phyloP scores from a whole-genome alignment of 2,329 filamentous ascomycete genomes.

The Claviceps sorghi region DNA sequence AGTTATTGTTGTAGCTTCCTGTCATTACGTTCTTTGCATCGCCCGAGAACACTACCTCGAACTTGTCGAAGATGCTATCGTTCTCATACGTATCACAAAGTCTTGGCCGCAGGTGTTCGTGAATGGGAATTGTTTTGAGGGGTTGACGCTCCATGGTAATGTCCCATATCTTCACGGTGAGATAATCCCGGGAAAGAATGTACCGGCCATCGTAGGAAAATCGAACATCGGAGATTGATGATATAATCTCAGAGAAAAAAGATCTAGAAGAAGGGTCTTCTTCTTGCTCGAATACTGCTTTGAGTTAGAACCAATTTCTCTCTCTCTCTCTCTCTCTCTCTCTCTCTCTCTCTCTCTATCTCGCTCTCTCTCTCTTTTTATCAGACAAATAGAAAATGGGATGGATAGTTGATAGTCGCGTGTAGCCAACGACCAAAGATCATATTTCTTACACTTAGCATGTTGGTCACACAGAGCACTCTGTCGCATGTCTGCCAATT shows the following conservation, averaged over 20 bases:
- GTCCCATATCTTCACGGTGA: slow-evolving; percentile 99
- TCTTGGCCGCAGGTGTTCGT: slow-evolving; percentile 86
- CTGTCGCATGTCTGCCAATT: slow-evolving; percentile 95
- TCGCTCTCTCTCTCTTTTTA: background rate
- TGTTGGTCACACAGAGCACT: slow-evolving; percentile 93
- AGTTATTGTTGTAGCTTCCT: slow-evolving; percentile 99
- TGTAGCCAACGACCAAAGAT: background rate
- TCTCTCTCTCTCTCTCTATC: background rate
- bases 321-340: background rate
- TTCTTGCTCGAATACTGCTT: slow-evolving; percentile 90
- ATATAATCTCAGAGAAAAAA: slow-evolving; percentile 99
- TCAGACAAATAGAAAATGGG: background rate
- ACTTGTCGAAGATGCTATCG: slow-evolving; percentile 99
- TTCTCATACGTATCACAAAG: slow-evolving; percentile 98
- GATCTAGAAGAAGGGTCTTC: slow-evolving; percentile 93
- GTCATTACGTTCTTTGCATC: slow-evolving; percentile 99
- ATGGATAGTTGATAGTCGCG: background rate
- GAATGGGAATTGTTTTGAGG: slow-evolving; percentile 96
- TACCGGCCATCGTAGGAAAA: slow-evolving; percentile 95
- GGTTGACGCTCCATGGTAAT: slow-evolving; percentile 98
- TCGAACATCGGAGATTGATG: slow-evolving; percentile 94
- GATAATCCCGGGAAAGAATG: slow-evolving; percentile 92
- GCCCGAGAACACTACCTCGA: slow-evolving; percentile 96
- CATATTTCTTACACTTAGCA: slow-evolving; percentile 56
- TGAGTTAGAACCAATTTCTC: slow-evolving; percentile 10